Evolutionary conservation across 129 eudicot genomes (phyloP).

Genomic region (Flaveria sonorensis): DNA sequence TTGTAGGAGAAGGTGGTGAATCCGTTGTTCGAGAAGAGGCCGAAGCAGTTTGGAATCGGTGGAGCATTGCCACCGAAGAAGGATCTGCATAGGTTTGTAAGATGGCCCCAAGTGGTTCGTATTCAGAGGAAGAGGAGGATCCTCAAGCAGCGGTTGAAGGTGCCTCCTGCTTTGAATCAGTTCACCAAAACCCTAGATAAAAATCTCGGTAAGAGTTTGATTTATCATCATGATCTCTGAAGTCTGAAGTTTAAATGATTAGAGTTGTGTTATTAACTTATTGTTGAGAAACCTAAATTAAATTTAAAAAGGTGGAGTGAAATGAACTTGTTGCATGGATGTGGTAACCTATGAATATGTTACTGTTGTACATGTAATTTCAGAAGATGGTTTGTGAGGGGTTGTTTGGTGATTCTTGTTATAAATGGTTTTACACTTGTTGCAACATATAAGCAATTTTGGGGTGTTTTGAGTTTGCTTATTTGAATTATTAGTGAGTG

Average conservation of each 20-base stretch:
- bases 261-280: neutral
- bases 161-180: constrained; percentile 88
- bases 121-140: constrained; percentile 87
- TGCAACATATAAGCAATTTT: neutral
- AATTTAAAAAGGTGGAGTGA: neutral
- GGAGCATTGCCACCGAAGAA: constrained; percentile 92
- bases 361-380: neutral
- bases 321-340: neutral
- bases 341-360: neutral
- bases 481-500: too few species aligned
- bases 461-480: too few species aligned
- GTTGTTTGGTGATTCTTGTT: too few species aligned
- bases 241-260: too few species aligned
- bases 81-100: constrained; percentile 74
- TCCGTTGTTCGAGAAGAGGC: constrained; percentile 79
- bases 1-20: constrained; percentile 60
- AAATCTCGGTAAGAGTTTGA: constrained; percentile 54
- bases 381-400: neutral
- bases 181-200: constrained; percentile 88
- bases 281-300: too few species aligned
- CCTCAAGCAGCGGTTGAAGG: constrained; percentile 90
- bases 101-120: constrained; percentile 84
- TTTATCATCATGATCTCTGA: neutral
- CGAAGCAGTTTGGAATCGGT: constrained; percentile 87
- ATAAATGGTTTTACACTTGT: neutral